phyloP scores from a whole-genome alignment of 495 filamentous ascomycete genomes.

The Trichoderma asperelloides region DNA sequence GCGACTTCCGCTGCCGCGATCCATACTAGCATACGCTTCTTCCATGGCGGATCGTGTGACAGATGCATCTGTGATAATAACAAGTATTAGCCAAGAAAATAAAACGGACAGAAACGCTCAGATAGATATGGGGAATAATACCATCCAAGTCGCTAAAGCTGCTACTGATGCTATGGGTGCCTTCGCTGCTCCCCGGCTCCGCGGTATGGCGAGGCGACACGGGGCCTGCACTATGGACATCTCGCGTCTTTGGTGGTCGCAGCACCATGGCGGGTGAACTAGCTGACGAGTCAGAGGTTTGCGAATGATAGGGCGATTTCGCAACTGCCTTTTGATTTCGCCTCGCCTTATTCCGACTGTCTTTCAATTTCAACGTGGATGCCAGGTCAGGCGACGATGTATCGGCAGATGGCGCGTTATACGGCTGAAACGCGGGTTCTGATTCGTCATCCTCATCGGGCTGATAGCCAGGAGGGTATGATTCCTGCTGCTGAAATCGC shows the following conservation, averaged over 20 bases:
- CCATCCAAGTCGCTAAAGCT: slow-evolving; percentile 96
- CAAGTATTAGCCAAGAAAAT: slow-evolving; percentile 10
- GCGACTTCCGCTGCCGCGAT: slow-evolving; percentile 64
- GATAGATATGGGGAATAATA: slow-evolving; percentile 27
- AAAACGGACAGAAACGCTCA: not conserved
- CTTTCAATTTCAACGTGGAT: slow-evolving; percentile 48
- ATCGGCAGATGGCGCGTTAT: slow-evolving; percentile 22
- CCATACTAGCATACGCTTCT: slow-evolving; percentile 89
- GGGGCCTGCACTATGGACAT: slow-evolving; percentile 15
- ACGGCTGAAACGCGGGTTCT: slow-evolving; percentile 67
- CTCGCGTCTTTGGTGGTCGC: slow-evolving; percentile 11
- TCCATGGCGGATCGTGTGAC: slow-evolving; percentile 92
- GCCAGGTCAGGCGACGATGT: slow-evolving; percentile 40
- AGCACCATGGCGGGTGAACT: slow-evolving; percentile 46
- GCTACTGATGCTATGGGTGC: slow-evolving; percentile 91
- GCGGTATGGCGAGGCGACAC: slow-evolving; percentile 47
- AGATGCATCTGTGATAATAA: slow-evolving; percentile 61
- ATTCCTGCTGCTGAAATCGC: slow-evolving; percentile 36
- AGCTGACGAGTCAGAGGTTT: slow-evolving; percentile 51
- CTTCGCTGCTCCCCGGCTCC: slow-evolving; percentile 68
- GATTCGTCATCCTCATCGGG: slow-evolving; percentile 49
- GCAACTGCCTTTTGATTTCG: slow-evolving; percentile 14
- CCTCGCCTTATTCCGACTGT: slow-evolving; percentile 27
- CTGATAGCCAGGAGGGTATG: slow-evolving; percentile 18
- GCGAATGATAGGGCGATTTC: slow-evolving; percentile 25